A percentile compares a stretch with the other conserved stretches of the same genome.
phyloP scores from a whole-genome alignment of 768 basidiomycete genomes.

The Pleurotus giganteus region DNA sequence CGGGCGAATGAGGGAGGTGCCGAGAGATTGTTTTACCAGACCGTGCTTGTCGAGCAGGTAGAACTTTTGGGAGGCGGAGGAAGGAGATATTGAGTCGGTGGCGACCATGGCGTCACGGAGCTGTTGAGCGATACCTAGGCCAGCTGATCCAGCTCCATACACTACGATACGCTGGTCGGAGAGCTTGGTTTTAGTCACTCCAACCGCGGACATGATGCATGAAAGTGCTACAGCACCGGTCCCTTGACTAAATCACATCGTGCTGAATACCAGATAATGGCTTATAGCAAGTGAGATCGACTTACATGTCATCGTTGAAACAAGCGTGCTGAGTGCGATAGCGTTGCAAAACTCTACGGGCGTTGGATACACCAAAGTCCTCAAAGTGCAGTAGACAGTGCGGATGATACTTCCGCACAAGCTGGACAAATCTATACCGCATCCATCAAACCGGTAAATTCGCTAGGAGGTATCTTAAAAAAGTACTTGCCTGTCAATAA shows the following conservation, averaged over 20 bases:
- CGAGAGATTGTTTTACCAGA: slow-evolving; percentile 51
- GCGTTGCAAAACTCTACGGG: slow-evolving; percentile 59
- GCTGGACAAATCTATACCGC: slow-evolving; percentile 60
- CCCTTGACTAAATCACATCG: slow-evolving; percentile 49
- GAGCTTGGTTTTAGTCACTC: slow-evolving; percentile 62
- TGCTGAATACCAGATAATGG: not conserved
- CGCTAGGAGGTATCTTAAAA: not conserved
- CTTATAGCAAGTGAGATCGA: not conserved
- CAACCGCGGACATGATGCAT: slow-evolving; percentile 63
- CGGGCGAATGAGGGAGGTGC: slow-evolving; percentile 38
- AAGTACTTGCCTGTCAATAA: slow-evolving; percentile 62
- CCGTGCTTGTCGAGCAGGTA: slow-evolving; percentile 74
- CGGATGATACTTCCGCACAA: slow-evolving; percentile 71
- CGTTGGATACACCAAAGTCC: slow-evolving; percentile 81
- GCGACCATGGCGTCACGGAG: slow-evolving; percentile 73
- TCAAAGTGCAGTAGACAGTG: slow-evolving; percentile 76
- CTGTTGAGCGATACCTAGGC: slow-evolving; percentile 76
- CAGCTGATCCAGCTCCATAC: slow-evolving; percentile 81
- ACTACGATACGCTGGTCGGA: slow-evolving; percentile 75
- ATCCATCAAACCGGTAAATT: not conserved
- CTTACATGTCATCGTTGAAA: slow-evolving; percentile 85
- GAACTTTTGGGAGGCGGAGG: slow-evolving; percentile 64
- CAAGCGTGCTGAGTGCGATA: slow-evolving; percentile 62
- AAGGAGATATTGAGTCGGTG: slow-evolving; percentile 45
- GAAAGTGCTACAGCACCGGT: slow-evolving; percentile 77